A percentile compares a stretch with the other conserved stretches of the same genome.
phyloP scores from a whole-genome alignment of 2,329 filamentous ascomycete genomes.

The Ophiostoma perfectum region DNA sequence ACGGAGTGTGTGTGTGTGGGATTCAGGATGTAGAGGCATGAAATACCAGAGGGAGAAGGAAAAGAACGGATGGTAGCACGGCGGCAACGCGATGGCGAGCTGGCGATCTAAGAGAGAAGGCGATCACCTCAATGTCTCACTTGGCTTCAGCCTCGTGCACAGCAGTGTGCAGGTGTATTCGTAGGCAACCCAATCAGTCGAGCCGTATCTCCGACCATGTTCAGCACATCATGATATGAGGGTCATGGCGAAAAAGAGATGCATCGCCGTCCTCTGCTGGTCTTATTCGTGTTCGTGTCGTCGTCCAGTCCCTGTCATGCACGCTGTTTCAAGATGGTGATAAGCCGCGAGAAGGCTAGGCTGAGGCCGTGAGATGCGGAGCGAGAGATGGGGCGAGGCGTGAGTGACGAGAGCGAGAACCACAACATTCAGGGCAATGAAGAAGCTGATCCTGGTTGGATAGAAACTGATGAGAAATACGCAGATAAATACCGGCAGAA shows the following conservation, averaged over 20 bases:
- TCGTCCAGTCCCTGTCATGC: slow-evolving; percentile 7
- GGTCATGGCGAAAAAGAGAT: background rate
- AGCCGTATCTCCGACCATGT: slow-evolving; percentile 3
- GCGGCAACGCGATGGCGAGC: background rate
- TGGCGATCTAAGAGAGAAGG: background rate
- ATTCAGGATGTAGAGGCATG: background rate
- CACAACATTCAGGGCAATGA: no score
- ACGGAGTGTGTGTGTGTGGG: background rate
- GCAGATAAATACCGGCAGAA: no score
- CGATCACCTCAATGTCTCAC: background rate
- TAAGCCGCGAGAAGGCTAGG: background rate
- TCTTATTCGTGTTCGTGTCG: slow-evolving; percentile 4
- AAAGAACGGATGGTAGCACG: background rate
- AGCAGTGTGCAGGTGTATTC: background rate
- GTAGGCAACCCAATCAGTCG: background rate
- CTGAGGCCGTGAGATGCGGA: background rate
- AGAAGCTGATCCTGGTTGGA: no score
- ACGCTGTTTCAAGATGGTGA: background rate
- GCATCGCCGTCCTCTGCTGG: background rate
- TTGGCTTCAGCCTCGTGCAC: background rate
- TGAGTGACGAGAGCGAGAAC: no score
- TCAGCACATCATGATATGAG: background rate
- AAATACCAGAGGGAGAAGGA: background rate
- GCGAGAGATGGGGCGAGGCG: background rate
- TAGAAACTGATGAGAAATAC: no score